Percentiles rank a stretch among this genome's conserved stretches.
phyloP scores from a whole-genome alignment of 1,284 basidiomycete genomes.

The Heterobasidion occidentale region DNA sequence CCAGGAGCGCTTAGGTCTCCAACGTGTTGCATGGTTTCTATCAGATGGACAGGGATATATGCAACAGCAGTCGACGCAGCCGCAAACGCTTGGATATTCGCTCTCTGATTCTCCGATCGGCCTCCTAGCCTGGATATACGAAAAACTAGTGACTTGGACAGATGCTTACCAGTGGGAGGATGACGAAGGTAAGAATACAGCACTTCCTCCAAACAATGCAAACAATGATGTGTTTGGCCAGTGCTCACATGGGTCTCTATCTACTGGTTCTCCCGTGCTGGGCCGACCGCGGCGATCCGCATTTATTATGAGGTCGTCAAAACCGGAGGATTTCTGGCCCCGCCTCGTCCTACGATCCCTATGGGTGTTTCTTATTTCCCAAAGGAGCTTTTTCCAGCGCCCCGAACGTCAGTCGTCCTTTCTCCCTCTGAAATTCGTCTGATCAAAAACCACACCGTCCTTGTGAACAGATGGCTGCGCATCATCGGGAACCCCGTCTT shows the following conservation, averaged over 20 bases:
- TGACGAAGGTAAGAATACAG: conserved; percentile 30
- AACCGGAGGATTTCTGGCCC: neutral
- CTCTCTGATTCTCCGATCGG: conserved; percentile 52
- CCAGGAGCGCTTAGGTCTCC: conserved; percentile 16
- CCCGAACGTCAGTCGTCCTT: conserved; percentile 15
- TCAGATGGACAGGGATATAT: conserved; percentile 21
- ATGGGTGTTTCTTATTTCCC: conserved; percentile 26
- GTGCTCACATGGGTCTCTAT: conserved; percentile 33
- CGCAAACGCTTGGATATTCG: conserved; percentile 34
- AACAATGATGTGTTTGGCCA: conserved; percentile 6
- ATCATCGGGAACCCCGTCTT: conserved; percentile 15
- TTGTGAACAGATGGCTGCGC: conserved; percentile 9
- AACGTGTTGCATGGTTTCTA: conserved; percentile 12
- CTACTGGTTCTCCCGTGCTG: conserved; percentile 29
- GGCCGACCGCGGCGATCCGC: conserved; percentile 28
- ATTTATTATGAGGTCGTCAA: conserved; percentile 27
- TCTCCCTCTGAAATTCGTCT: neutral
- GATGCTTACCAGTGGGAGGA: conserved; percentile 44
- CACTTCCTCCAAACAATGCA: neutral
- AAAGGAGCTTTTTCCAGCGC: conserved; percentile 18
- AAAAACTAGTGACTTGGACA: conserved; percentile 44
- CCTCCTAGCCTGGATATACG: conserved; percentile 54
- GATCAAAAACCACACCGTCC: neutral
- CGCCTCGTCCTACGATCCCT: conserved; percentile 21
- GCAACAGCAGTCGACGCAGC: conserved; percentile 23